Base-by-base conservation (phyloP, 495 filamentous ascomycete genomes). In the Halenospora varia region DNA sequence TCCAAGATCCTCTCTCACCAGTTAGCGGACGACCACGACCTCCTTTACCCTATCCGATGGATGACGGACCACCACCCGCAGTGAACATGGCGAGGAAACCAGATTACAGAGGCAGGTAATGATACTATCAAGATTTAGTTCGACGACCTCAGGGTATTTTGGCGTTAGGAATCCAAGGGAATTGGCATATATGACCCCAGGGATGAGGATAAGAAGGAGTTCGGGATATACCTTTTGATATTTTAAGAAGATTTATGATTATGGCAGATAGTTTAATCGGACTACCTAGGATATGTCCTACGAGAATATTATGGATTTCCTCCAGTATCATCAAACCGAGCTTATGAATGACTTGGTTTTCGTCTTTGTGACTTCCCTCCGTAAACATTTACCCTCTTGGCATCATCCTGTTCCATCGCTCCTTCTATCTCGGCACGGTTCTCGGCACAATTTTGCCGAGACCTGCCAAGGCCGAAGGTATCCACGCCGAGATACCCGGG, bases 41-140 rank as follows among this genome's bases (percentile, higher is more conserved):
- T 10, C 60, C 72, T 18, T 74, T 87, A 51, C 92, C 92, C 10
- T 96, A 97, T 70, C 92, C 92, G 0, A 73, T 85, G 44, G 80
- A 84, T 54, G 89, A 95, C 56, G 89, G 88, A n/a, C 87, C 86
- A 11, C 90, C 91, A 29, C 92, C 92, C 0, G 71, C 77, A 11
- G 90, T 95, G 3, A 93, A 96, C 62, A 83, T 87, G 76, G 85
- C 88, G 54, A 84, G 86, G 66, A 97, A 97, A 70, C 92, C 92
- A 9, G 86, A 89, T 59, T 92, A 86, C 64, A 57, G 24, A 10
- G 44, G 50, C 24, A 47, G 46, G 40, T 62, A 52, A 35, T 48
- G 19, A 24, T 19, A 48, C 10, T 48, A 13, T 4, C 2, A 19
- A 19, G 10, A 48, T 48, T 48, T 19, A 20, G 46, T 4, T 35